Base-by-base conservation (phyloP, 768 basidiomycete genomes). In the Obba rivulosa region DNA sequence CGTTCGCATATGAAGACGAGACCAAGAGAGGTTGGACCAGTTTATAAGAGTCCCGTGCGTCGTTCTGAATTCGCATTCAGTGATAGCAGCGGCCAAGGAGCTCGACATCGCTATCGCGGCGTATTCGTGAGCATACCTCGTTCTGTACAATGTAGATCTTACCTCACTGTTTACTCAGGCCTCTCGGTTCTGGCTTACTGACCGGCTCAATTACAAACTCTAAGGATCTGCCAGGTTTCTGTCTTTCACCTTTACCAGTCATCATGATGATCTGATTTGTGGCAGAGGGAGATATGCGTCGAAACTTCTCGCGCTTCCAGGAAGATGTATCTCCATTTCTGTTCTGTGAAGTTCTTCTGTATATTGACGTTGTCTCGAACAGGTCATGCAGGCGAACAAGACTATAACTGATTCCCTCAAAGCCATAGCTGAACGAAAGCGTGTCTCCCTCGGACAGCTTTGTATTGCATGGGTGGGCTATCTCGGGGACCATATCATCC, bases 81-180 rank as follows among this genome's bases (percentile, higher is more conserved):
- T 81, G 8, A 71, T 84, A 46, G 70, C 70, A 2, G 70, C 78
- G 2, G 75, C 77, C 7, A 62, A 66, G 36, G 77, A 81, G 49
- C 71, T 81, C 14, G 73, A 71, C 1, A 69, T 83, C 37, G 64
- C 80, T 8, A 71, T 85, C 18, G 58, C 77, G 13, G 82, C 74
- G 23, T 85, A 85, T 58, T 77, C 80, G 75, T 76, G 43, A 3
- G 37, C 7, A 8, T 39, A 5, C n/a, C 37, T 4, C 16, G 8
- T n/a, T n/a, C 37, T 39, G 8, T 39, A 9, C 34, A 9, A 28
- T 13, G 22, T n/a, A 8, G 4, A 22, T 9, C 8, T 14, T 18
- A 14, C 10, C 21, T 3, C 16, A 35, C 4, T 18, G 13, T 17
- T 18, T 18, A 3, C n/a, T 40, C 60, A 81, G 74, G 34, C 79